Evolutionary conservation across 805 yeast genomes (phyloP).

Genomic region (Candida alai): DNA sequence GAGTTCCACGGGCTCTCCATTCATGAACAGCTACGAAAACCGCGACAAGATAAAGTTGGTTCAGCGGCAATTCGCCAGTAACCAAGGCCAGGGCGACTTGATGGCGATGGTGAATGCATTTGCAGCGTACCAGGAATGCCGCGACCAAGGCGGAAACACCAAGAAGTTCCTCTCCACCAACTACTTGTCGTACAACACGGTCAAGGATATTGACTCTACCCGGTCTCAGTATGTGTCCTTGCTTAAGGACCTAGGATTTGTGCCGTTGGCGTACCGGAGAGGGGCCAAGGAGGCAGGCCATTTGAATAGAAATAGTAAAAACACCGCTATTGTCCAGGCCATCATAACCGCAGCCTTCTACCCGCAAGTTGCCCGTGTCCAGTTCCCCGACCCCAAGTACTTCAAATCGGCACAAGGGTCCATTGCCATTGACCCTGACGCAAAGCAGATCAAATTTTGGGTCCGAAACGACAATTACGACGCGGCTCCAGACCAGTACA

Average conservation of each 20-base stretch:
- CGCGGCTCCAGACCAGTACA: slow-evolving; percentile 11
- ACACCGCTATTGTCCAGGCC: slow-evolving; percentile 54
- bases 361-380: slow-evolving; percentile 80
- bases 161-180: slow-evolving; percentile 52
- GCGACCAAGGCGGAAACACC: slow-evolving; percentile 21
- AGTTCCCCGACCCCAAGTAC: slow-evolving; percentile 77
- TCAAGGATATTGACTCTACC: slow-evolving; percentile 71
- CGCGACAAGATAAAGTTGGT: slow-evolving; percentile 59
- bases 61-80: slow-evolving; percentile 38
- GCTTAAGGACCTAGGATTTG: slow-evolving; percentile 75
- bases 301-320: slow-evolving; percentile 50
- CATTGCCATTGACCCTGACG: slow-evolving; percentile 81
- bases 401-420: slow-evolving; percentile 71
- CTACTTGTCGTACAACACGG: slow-evolving; percentile 55
- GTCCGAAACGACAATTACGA: slow-evolving; percentile 56
- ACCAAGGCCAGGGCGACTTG: slow-evolving; percentile 61
- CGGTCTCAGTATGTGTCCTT: slow-evolving; percentile 64
- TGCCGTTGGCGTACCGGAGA: slow-evolving; percentile 48
- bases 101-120: slow-evolving; percentile 62
- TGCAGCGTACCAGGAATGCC: slow-evolving; percentile 43
- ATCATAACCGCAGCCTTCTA: slow-evolving; percentile 76
- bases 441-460: slow-evolving; percentile 68
- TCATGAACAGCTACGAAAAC: slow-evolving; percentile 56
- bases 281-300: slow-evolving; percentile 9
- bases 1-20: slow-evolving; percentile 70